Base-by-base conservation (phyloP, 2,329 filamentous ascomycete genomes). In the Paradendryphiella salina region DNA sequence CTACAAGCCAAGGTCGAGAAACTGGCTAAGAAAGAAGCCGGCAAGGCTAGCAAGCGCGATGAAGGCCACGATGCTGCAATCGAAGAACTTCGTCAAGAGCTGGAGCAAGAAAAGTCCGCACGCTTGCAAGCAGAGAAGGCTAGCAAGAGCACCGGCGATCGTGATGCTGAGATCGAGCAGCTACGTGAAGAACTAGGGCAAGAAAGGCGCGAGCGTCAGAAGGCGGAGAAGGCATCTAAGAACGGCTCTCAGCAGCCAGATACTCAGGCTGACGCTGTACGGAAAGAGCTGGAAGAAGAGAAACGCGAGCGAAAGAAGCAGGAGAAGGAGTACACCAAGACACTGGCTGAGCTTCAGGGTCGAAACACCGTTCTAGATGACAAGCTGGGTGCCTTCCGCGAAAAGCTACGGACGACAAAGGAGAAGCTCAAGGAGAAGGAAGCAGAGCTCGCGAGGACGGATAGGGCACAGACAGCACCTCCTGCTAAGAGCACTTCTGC, bases 361-460 rank as follows among this genome's bases (percentile, higher is more conserved):
- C 81, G 85, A 56, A 84, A 82, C 44, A 80, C 85, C 4, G 78
- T 84, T 10, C 78, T 91, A 0, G 87, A 92, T 57, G 85, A 85
- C 56, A 88, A 87, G 57, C 74, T 94, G 13, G 85, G 84, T 44
- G 83, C 83, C 15, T 81, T 89, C 66, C 85, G 85, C 64, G 80
- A 80, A 47, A 92, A 91, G 70, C 75, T 93, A 15, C 84, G 83
- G 44, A 79, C 82, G 8, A 81, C 84, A 0, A 90, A 90, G 54
- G 84, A 87, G 26, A 85, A 90, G 65, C 80, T 94, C 20, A 90
- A 89, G 67, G 82, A 86, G 65, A 78, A 78, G 31, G 80, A 85
- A 57, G 73, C 71, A 33, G 79, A 79, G 54, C 71, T 80, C 44
- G 74, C 79, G 37, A 70, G 74, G 18, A 69, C 70, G 8, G 74